phyloP scores from a whole-genome alignment of 495 filamentous ascomycete genomes.

The Lichina pygmaea region DNA sequence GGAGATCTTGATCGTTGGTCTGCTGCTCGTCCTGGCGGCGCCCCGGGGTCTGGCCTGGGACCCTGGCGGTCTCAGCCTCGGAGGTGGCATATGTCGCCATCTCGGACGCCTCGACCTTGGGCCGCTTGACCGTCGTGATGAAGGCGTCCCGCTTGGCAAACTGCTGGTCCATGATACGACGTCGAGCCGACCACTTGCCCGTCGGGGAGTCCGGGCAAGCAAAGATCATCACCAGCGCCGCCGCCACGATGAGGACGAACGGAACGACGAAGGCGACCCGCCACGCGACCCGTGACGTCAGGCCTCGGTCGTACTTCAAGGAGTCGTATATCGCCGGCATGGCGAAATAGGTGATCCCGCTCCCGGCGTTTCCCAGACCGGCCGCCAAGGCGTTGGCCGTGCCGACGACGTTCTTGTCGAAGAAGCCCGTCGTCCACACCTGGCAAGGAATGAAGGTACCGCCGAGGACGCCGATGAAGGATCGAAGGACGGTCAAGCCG shows the following conservation, averaged over 20 bases:
- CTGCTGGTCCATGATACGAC: slow-evolving; percentile 23
- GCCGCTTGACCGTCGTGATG: slow-evolving; percentile 11
- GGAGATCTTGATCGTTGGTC: slow-evolving; percentile 15
- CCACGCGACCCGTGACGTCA: slow-evolving; percentile 47
- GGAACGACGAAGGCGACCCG: slow-evolving; percentile 64
- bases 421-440: slow-evolving; percentile 88
- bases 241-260: slow-evolving; percentile 40
- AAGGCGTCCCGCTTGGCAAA: slow-evolving; percentile 18
- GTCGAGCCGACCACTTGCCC: slow-evolving; percentile 36
- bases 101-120: slow-evolving; percentile 6
- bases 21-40: slow-evolving; percentile 3
- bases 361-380: slow-evolving; percentile 74
- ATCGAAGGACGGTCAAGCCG: slow-evolving; percentile 53
- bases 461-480: slow-evolving; percentile 85
- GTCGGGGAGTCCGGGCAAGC: slow-evolving; percentile 65
- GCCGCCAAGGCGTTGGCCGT: slow-evolving; percentile 70
- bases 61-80: slow-evolving; percentile 16
- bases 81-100: slow-evolving; percentile 9
- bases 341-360: slow-evolving; percentile 68
- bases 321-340: slow-evolving; percentile 86
- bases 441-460: slow-evolving; percentile 85
- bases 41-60: too few species aligned
- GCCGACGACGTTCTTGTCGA: slow-evolving; percentile 86
- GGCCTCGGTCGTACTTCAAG: slow-evolving; percentile 28
- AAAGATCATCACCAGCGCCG: slow-evolving; percentile 41